Evolutionary conservation across 1,284 basidiomycete species (phyloP), one percentile per base, ranked within the genome.

Genomic region (Ganoderma lingzhi): DNA sequence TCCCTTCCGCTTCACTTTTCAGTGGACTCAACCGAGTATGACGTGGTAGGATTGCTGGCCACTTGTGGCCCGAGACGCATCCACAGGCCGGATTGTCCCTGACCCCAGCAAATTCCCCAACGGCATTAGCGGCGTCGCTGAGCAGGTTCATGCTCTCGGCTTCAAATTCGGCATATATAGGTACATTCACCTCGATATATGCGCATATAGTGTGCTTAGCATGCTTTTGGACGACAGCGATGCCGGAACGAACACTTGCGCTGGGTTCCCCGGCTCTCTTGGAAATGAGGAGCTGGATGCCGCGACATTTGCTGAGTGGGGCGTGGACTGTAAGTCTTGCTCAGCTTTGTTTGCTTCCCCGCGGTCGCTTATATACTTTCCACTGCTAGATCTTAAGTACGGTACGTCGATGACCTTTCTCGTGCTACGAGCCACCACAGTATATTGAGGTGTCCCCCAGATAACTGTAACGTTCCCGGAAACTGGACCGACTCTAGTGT

Each of bases 91-190:
- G 23, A 86, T 87, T 8, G 80, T 85, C 8, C 86, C 87, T 2
- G 87, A 88, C 73, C 78, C 83, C 19, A 76, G 67, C 66, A 89
- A 87, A 72, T 89, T 88, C 73, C 87, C 87, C 0, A 83, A 83
- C 65, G 87, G 87, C 19, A 86, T 89, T 70, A 80, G 74, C 69
- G 79, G 79, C 14, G 75, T 87, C 10, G 85, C 85, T 0, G 76
- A 77, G 23, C 74, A 85, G 60, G 79, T 88, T 5, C 87, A 89
- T 64, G 78, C 77, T 42, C 77, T 88, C 45, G 86, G 85, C 17
- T 77, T 88, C n/a, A 86, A 86, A 73, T 78, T 86, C 64, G 87
- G 87, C 41, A 87, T 87, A 59, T 88, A 87, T 73, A 83, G 85
- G 84, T 83, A 63, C 19, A 71, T 45, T 28, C 28, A 42, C 48